Base-by-base conservation (phyloP, 208 protist genomes). In the Trypanosoma melophagium region DNA sequence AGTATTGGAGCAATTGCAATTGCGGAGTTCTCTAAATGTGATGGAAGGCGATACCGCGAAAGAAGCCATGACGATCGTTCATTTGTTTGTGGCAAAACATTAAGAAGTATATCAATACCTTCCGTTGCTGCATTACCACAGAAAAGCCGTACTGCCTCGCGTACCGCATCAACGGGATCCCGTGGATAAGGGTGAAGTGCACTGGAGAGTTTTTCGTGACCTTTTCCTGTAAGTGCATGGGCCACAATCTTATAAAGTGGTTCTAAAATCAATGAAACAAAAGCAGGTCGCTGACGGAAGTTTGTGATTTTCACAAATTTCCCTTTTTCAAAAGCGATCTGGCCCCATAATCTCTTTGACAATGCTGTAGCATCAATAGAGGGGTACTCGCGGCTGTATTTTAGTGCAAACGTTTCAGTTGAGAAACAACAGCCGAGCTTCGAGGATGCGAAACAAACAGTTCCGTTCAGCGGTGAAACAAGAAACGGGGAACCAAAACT, bases 231-330 rank as follows among this genome's bases (percentile, higher is more conserved):
- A 1, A 93, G 76, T 2, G 85, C 62, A 58, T 96, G 83, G 10
- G 86, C 66, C 16, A 96, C 87, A 50, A 99, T 92, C 73, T 99
- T 99, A 83, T 99, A 99, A 13, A 99, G 69, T 0, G 98, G 98
- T 68, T 99, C 95, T 3, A 99, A 78, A 49, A 99, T 85, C 62
- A 99, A 99, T 28, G 97, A 74, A 16, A 99, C 97, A 84, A 99
- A 99, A n/a, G 97, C 94, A 44, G 97, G 85, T 28, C 62, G 60
- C 60, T 92, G 86, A 7, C 69, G 69, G 25, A 86, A 77, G 53
- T 69, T 89, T 7, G 63, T 83, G 44, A 95, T 86, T 25, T 72
- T 69, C 31, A 75, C 69, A 67, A 94, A 94, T 5, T 51, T 49
- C 13, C 83, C 80, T 35, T 71, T 73, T 51, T 98, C 69, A 72